Evolutionary conservation across 495 filamentous ascomycete species (phyloP).

Genomic region (Penicillium tannophilum): DNA sequence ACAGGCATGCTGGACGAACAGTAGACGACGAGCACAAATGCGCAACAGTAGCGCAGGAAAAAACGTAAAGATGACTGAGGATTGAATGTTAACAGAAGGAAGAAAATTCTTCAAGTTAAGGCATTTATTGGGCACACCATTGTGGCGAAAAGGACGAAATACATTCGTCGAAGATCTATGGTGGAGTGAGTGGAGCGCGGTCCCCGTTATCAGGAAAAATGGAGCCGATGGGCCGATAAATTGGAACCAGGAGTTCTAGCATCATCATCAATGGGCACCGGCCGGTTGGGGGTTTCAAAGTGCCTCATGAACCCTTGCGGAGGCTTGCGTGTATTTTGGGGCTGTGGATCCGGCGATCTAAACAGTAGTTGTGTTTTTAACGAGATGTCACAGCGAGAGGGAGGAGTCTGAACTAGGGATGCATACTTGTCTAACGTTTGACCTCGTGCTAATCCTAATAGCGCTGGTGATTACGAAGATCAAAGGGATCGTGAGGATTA

Average conservation of each 20-base stretch:
- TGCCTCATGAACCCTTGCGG: slow-evolving; percentile 12
- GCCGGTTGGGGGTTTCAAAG: neutral
- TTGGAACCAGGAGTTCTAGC: neutral
- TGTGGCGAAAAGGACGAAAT: slow-evolving; percentile 24
- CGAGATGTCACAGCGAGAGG: neutral
- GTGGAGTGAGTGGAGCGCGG: slow-evolving; percentile 15
- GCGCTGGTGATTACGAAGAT: neutral
- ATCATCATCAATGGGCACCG: neutral
- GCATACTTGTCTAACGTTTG: slow-evolving; percentile 7
- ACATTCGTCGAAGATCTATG: slow-evolving; percentile 18
- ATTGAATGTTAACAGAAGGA: neutral
- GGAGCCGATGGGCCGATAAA: slow-evolving; percentile 1
- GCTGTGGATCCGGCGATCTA: slow-evolving; percentile 5
- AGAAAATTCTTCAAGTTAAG: neutral
- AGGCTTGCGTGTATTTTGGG: slow-evolving; percentile 17
- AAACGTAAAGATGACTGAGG: neutral
- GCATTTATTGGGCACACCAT: slow-evolving; percentile 19
- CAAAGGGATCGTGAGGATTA: neutral
- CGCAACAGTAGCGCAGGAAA: neutral
- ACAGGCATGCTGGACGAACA: slow-evolving; percentile 15
- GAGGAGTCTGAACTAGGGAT: slow-evolving; percentile 11
- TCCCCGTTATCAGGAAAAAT: slow-evolving; percentile 11
- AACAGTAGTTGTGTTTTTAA: too few species aligned
- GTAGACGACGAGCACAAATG: neutral
- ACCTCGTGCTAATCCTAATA: neutral